These are phyloP conservation scores for Apiotrichum porosum DNA, from an alignment of 1,284 basidiomycete genomes.

Conservation along the genomic window DNA sequence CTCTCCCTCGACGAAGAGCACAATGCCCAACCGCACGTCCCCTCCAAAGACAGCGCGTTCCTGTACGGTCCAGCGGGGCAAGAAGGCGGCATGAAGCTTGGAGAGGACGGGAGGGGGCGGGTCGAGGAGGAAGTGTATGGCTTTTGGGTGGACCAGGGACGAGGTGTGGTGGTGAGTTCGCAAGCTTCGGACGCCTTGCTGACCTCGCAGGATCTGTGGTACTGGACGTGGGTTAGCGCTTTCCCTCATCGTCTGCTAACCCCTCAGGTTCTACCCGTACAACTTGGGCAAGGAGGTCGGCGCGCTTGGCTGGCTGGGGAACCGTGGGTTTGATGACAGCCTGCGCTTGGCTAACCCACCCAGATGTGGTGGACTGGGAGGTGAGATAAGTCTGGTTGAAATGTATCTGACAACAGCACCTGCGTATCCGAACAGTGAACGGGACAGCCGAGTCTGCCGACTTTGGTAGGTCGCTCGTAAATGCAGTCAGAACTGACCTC, in stretches of 20 bases:
- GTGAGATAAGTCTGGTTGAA: constrained; percentile 9
- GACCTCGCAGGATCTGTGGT: constrained; percentile 37
- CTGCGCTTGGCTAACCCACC: neutral
- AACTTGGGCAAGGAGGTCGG: constrained; percentile 44
- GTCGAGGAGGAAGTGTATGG: constrained; percentile 41
- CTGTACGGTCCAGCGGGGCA: constrained; percentile 36
- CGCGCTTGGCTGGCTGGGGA: constrained; percentile 40
- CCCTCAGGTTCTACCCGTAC: constrained; percentile 45
- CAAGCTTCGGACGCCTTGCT: neutral
- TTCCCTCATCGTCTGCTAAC: too few species aligned
- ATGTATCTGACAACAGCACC: constrained; percentile 13
- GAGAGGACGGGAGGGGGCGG: constrained; percentile 24
- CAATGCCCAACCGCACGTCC: constrained; percentile 38
- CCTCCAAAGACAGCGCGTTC: constrained; percentile 24
- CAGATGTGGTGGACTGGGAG: constrained; percentile 46
- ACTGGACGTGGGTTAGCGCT: constrained; percentile 32
- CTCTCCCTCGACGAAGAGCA: constrained; percentile 31
- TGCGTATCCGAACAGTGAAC: constrained; percentile 40
- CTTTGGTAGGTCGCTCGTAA: constrained; percentile 28
- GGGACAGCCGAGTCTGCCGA: constrained; percentile 39
- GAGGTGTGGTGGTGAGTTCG: constrained; percentile 38
- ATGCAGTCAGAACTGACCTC: too few species aligned
- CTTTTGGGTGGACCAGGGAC: constrained; percentile 40
- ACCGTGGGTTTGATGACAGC: constrained; percentile 26
- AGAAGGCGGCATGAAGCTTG: constrained; percentile 17